Evolutionary conservation across 2,329 filamentous ascomycete genomes (phyloP).

Genomic region (Neopestalotiopsis sp.): DNA sequence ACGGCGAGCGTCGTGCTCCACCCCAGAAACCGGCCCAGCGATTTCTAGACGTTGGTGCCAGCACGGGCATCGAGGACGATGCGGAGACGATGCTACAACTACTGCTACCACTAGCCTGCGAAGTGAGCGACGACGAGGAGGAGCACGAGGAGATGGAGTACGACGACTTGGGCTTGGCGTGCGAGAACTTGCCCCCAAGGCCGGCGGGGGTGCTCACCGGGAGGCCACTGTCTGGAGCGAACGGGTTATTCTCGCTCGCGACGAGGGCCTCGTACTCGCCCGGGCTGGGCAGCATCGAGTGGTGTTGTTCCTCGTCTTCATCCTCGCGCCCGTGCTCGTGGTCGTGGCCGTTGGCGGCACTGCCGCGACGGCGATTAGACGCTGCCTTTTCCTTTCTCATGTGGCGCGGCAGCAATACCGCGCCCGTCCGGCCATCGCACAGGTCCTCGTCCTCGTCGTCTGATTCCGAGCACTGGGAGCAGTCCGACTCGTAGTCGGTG

Average conservation of each 20-base stretch:
- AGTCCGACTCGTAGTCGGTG: conserved; percentile 6
- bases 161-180: not conserved
- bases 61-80: not conserved
- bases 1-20: not conserved
- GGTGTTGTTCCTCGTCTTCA: not conserved
- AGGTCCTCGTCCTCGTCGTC: not conserved
- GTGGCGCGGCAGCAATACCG: no score
- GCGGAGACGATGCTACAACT: not conserved
- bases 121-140: not conserved
- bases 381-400: no score
- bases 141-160: not conserved
- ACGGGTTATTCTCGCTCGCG: not conserved
- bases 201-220: not conserved
- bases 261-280: not conserved
- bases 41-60: not conserved
- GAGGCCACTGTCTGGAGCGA: not conserved
- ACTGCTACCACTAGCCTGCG: not conserved
- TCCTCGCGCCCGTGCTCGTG: no score
- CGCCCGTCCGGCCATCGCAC: no score
- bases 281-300: conserved; percentile 8
- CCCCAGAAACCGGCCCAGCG: conserved; percentile 6
- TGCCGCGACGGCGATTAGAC: not conserved
- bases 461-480: not conserved
- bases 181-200: not conserved
- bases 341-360: not conserved